These are phyloP conservation scores for Pythium rhizo-oryzae DNA, from an alignment of 352 stramenopile genomes.

Conservation along the genomic window DNA sequence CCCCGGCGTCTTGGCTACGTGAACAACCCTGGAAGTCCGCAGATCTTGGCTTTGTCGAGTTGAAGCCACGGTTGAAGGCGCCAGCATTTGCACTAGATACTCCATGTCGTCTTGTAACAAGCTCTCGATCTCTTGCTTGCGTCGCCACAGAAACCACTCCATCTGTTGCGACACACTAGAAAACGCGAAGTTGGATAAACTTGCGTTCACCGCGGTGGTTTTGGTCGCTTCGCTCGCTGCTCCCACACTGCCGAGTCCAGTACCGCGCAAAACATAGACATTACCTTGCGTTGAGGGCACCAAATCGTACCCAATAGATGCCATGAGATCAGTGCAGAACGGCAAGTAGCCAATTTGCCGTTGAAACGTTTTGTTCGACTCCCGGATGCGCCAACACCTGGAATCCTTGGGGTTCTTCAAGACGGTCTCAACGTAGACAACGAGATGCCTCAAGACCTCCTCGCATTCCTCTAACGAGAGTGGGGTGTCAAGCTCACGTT, in stretches of 20 bases:
- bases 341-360: slow-evolving; percentile 64
- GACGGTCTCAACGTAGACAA: slow-evolving; percentile 55
- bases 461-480: slow-evolving; percentile 58
- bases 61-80: neutral
- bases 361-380: slow-evolving; percentile 61
- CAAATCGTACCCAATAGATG: slow-evolving; percentile 59
- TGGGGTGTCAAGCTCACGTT: slow-evolving; percentile 26
- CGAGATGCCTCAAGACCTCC: slow-evolving; percentile 37
- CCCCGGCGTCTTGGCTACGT: neutral
- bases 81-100: slow-evolving; percentile 47
- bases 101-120: slow-evolving; percentile 65
- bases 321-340: slow-evolving; percentile 55
- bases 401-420: slow-evolving; percentile 77
- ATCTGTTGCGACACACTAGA: slow-evolving; percentile 60
- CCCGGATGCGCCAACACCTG: slow-evolving; percentile 63
- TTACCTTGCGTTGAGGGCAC: slow-evolving; percentile 45
- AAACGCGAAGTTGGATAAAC: slow-evolving; percentile 64
- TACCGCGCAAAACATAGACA: slow-evolving; percentile 55
- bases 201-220: slow-evolving; percentile 17
- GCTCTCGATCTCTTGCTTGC: slow-evolving; percentile 69
- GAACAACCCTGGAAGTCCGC: neutral
- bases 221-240: neutral
- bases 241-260: slow-evolving; percentile 20
- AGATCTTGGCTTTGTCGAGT: neutral
- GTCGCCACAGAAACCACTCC: slow-evolving; percentile 81